phyloP scores from a whole-genome alignment of 1,284 basidiomycete genomes.

The Cutaneotrichosporon dermatis region DNA sequence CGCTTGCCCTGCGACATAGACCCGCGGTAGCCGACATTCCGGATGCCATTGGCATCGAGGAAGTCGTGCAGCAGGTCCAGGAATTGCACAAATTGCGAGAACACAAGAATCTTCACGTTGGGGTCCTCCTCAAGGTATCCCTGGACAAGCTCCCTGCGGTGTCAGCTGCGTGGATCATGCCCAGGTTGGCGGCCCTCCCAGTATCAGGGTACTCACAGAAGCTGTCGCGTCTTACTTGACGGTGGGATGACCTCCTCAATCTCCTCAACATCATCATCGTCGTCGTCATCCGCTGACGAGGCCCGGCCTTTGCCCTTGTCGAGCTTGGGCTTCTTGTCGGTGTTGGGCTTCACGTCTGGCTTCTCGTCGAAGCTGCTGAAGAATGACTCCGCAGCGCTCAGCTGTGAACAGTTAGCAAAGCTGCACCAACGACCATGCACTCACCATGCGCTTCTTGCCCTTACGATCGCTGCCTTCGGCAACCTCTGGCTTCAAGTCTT shows the following conservation, averaged over 20 bases:
- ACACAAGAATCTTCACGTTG: constrained; percentile 35
- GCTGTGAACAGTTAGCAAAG: not conserved
- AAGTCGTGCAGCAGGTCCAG: constrained; percentile 36
- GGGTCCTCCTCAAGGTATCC: constrained; percentile 28
- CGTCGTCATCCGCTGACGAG: not conserved
- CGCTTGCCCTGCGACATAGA: constrained; percentile 38
- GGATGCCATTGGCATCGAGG: constrained; percentile 27
- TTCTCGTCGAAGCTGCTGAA: not conserved
- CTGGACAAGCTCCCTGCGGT: constrained; percentile 26
- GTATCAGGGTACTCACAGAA: constrained; percentile 27
- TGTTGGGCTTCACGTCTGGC: no score
- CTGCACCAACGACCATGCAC: not conserved
- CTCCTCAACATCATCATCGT: constrained; percentile 4
- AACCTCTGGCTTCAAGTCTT: constrained; percentile 2
- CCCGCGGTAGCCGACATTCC: constrained; percentile 40
- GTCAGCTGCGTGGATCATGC: not conserved
- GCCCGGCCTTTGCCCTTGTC: constrained; percentile 9
- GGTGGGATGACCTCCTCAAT: constrained; percentile 18
- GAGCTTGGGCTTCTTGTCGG: constrained; percentile 10
- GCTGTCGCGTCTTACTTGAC: constrained; percentile 40
- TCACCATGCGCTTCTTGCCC: constrained; percentile 33
- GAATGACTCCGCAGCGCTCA: not conserved
- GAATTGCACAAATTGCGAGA: constrained; percentile 44
- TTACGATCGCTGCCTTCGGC: constrained; percentile 19
- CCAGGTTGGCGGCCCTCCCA: no score